phyloP scores from a whole-genome alignment of 2,329 filamentous ascomycete genomes.

The Pseudocercospora pini-densiflorae region DNA sequence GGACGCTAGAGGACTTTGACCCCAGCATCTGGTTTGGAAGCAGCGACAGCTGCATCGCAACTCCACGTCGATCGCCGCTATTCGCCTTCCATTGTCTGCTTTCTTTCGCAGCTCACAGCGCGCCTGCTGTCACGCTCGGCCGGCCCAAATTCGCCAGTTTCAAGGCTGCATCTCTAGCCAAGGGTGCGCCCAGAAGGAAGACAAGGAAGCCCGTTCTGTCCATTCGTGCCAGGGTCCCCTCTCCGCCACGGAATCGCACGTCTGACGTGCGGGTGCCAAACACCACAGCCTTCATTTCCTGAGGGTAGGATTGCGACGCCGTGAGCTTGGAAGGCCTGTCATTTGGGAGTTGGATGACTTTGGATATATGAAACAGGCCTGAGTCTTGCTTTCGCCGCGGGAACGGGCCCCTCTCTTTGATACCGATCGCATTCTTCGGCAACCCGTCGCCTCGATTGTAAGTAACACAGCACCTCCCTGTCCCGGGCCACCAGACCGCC shows the following conservation, averaged over 20 bases:
- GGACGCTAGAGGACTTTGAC: not conserved
- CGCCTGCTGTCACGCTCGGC: not conserved
- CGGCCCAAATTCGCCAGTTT: slow-evolving; percentile 9
- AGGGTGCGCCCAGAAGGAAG: slow-evolving; percentile 1
- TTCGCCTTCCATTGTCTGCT: not conserved
- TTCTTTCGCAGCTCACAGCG: not conserved
- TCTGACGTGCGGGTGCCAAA: slow-evolving; percentile 18
- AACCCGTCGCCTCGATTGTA: slow-evolving; percentile 22
- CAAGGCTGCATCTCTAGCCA: slow-evolving; percentile 7
- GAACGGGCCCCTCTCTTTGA: slow-evolving; percentile 18
- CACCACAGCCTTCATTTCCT: slow-evolving; percentile 21
- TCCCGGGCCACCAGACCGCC: slow-evolving; percentile 26
- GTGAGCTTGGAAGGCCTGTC: slow-evolving; percentile 14
- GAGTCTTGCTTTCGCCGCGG: slow-evolving; percentile 18
- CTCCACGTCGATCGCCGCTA: slow-evolving; percentile 2
- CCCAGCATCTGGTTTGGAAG: not conserved
- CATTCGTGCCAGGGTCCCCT: slow-evolving; percentile 2
- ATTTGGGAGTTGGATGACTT: slow-evolving; percentile 4
- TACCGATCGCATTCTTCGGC: slow-evolving; percentile 24
- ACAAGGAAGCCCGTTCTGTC: not conserved
- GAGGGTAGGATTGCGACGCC: slow-evolving; percentile 13
- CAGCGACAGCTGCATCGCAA: slow-evolving; percentile 1
- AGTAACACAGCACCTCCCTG: slow-evolving; percentile 34
- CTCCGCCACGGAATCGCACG: slow-evolving; percentile 7
- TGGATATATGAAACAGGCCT: slow-evolving; percentile 18